These are phyloP conservation scores for Stachybotrys chartarum DNA, from an alignment of 2,329 filamentous ascomycete species.

Conservation along the genomic window DNA sequence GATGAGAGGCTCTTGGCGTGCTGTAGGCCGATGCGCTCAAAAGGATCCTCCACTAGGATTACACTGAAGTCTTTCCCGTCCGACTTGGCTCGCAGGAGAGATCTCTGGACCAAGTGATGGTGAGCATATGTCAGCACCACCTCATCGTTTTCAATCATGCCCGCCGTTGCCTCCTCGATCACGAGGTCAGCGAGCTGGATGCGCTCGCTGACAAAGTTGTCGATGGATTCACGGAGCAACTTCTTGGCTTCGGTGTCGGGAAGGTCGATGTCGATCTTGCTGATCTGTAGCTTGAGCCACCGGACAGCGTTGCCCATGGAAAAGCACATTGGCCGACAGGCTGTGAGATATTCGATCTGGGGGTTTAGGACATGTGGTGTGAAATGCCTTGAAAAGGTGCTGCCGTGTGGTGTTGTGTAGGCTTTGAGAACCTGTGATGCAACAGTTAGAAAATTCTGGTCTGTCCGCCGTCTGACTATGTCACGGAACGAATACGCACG, in stretches of 20 bases:
- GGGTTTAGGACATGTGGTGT: conserved; percentile 86
- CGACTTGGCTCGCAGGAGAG: conserved; percentile 64
- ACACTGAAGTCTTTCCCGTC: conserved; percentile 73
- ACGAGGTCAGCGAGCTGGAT: conserved; percentile 81
- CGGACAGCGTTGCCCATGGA: conserved; percentile 96
- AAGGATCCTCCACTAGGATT: conserved; percentile 69
- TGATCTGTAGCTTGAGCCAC: conserved; percentile 87
- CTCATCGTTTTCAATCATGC: conserved; percentile 71
- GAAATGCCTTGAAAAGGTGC: conserved; percentile 82
- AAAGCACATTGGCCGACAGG: conserved; percentile 91
- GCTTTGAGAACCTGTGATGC: conserved; percentile 68
- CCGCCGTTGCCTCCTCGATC: conserved; percentile 69
- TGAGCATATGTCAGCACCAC: conserved; percentile 83
- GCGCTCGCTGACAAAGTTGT: conserved; percentile 84
- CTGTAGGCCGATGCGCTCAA: conserved; percentile 41
- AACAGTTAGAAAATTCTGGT: not conserved
- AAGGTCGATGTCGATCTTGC: conserved; percentile 79
- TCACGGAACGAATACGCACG: conserved; percentile 33
- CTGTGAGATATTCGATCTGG: conserved; percentile 90
- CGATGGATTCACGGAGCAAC: conserved; percentile 71
- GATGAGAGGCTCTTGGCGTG: conserved; percentile 63
- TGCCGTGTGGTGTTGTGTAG: conserved; percentile 83
- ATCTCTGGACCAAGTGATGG: conserved; percentile 77
- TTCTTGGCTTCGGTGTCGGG: conserved; percentile 78
- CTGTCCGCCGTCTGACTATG: not conserved